Evolutionary conservation across 352 stramenopile species (phyloP).

Genomic region (Plasmopara viticola): DNA sequence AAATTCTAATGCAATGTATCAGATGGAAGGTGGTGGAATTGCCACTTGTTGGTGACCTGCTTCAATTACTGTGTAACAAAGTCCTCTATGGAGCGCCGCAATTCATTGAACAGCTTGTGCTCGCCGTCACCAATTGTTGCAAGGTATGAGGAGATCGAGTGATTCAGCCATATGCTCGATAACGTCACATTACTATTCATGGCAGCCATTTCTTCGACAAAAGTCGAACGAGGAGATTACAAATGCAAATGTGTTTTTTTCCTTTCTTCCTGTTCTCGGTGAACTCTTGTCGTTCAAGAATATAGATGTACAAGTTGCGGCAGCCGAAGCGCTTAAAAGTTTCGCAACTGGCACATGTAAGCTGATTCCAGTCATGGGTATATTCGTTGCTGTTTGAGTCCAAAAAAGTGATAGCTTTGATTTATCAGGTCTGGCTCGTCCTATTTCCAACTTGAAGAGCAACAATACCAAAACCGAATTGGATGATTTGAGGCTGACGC

Average conservation of each 20-base stretch:
- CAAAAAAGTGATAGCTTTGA: not conserved
- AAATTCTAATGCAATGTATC: not conserved
- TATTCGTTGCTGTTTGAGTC: no score
- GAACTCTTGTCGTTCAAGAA: constrained; percentile 53
- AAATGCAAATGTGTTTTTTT: constrained; percentile 43
- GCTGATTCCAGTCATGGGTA: constrained; percentile 1
- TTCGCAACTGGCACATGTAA: constrained; percentile 64
- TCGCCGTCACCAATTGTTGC: constrained; percentile 33
- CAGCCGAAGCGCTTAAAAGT: constrained; percentile 42
- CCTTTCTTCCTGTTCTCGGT: constrained; percentile 43
- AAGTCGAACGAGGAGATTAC: constrained; percentile 79
- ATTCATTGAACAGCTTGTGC: constrained; percentile 37
- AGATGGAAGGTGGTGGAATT: constrained; percentile 72
- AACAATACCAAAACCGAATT: constrained; percentile 26
- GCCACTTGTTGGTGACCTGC: constrained; percentile 50
- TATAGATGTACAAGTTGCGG: constrained; percentile 55
- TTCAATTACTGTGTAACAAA: constrained; percentile 53
- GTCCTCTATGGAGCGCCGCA: constrained; percentile 33
- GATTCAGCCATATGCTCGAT: not conserved
- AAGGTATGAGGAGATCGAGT: constrained; percentile 26
- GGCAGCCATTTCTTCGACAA: constrained; percentile 59
- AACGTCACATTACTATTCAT: constrained; percentile 1
- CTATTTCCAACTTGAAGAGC: constrained; percentile 17
- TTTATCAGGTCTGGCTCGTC: constrained; percentile 31
- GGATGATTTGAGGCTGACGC: constrained; percentile 55